Conservation (phyloP, 2,329 filamentous ascomycete species). For the Xylaria sp. region DNA sequence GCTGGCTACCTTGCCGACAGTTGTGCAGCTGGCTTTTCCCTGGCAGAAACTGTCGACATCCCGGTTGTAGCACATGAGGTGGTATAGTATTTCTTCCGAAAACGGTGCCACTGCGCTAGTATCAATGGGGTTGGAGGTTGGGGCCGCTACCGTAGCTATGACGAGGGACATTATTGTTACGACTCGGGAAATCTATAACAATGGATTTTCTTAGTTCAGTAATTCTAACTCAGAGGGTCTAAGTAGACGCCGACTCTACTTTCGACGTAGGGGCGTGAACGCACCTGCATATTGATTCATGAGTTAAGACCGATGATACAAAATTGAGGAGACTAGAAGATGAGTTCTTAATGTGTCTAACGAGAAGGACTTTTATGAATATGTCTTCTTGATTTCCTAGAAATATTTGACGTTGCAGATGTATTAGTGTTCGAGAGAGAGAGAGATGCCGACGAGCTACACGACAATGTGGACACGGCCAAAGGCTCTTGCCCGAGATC, state of each 20-base stretch:
- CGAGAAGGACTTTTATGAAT: background rate
- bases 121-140: background rate
- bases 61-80: conserved; percentile 3
- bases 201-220: background rate
- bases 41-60: background rate
- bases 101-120: background rate
- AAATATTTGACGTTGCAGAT: background rate
- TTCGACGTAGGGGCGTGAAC: background rate
- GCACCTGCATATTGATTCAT: conserved; percentile 11
- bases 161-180: background rate
- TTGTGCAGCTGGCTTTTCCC: background rate
- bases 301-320: background rate
- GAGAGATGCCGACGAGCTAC: background rate
- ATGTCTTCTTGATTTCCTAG: background rate
- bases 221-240: background rate
- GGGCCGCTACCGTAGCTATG: background rate
- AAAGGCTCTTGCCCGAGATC: background rate
- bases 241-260: background rate
- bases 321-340: background rate
- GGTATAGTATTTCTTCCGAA: background rate
- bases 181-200: background rate
- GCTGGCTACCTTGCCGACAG: background rate
- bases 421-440: background rate
- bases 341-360: background rate
- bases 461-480: background rate